Conservation (phyloP, 2,329 filamentous ascomycete species). For the Ceratocystis huliohia region DNA sequence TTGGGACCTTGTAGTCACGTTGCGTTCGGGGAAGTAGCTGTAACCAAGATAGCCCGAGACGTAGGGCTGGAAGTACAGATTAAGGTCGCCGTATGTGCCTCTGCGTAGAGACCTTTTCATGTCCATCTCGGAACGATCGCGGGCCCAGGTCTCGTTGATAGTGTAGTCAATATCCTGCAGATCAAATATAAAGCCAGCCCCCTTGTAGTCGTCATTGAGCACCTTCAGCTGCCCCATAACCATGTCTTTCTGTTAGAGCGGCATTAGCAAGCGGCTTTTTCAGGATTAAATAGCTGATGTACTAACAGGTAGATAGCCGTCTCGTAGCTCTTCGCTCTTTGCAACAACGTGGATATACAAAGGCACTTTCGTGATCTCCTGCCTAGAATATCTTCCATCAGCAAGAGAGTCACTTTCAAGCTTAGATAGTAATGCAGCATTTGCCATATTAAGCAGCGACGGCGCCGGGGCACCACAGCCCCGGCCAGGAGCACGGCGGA, state of each 20-base stretch:
- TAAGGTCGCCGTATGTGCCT: constrained; percentile 33
- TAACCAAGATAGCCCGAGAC: constrained; percentile 33
- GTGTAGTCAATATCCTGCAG: constrained; percentile 34
- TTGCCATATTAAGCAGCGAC: constrained; percentile 21
- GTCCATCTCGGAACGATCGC: constrained; percentile 29
- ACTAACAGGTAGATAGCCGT: constrained; percentile 30
- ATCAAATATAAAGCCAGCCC: constrained; percentile 35
- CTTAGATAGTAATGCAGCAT: constrained; percentile 22
- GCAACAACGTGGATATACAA: constrained; percentile 32
- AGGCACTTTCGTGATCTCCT: constrained; percentile 26
- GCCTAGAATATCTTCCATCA: constrained; percentile 20
- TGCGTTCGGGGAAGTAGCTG: constrained; percentile 35
- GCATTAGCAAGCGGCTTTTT: background rate
- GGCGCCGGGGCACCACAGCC: constrained; percentile 23
- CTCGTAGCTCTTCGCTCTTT: constrained; percentile 24
- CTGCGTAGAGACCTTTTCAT: constrained; percentile 37
- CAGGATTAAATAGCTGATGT: background rate
- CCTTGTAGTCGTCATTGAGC: constrained; percentile 35
- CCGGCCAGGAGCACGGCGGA: constrained; percentile 19
- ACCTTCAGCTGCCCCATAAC: constrained; percentile 33
- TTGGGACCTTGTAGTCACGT: constrained; percentile 25
- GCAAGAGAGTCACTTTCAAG: constrained; percentile 22
- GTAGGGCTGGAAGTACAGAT: constrained; percentile 30
- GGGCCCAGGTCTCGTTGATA: constrained; percentile 37
- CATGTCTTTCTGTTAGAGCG: constrained; percentile 27